These are phyloP conservation scores for Sclerotinia minor DNA, from an alignment of 2,329 filamentous ascomycete species.

Conservation along the genomic window DNA sequence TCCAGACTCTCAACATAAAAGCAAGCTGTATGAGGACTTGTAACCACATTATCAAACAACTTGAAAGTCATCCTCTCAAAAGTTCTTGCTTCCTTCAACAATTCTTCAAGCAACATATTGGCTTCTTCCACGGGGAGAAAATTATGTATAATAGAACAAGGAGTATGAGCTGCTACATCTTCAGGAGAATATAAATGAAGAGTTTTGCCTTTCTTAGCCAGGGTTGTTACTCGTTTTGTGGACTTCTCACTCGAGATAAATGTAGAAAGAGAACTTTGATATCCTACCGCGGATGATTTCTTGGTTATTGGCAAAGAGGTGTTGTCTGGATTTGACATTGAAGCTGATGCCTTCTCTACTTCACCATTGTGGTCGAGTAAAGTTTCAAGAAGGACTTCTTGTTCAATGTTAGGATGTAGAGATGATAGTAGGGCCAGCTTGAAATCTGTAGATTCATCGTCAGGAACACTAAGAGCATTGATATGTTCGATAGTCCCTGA, in stretches of 20 bases:
- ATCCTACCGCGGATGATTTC: conserved; percentile 45
- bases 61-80: conserved; percentile 77
- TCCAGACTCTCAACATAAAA: conserved; percentile 78
- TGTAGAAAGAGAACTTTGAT: conserved; percentile 63
- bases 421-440: conserved; percentile 85
- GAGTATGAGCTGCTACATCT: conserved; percentile 80
- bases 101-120: conserved; percentile 70
- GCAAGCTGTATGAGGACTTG: conserved; percentile 78
- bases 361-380: conserved; percentile 77
- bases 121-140: conserved; percentile 75
- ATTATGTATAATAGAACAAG: conserved; percentile 90
- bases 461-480: conserved; percentile 33
- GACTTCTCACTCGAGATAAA: conserved; percentile 43
- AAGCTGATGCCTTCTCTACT: conserved; percentile 62
- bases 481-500: conserved; percentile 29
- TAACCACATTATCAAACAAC: conserved; percentile 83
- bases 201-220: conserved; percentile 77
- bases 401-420: conserved; percentile 63
- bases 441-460: conserved; percentile 80
- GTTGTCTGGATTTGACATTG: conserved; percentile 47
- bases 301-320: conserved; percentile 30
- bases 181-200: conserved; percentile 79
- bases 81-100: conserved; percentile 69
- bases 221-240: conserved; percentile 50
- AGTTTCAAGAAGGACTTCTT: conserved; percentile 72